Base-by-base conservation (phyloP, 2,329 filamentous ascomycete genomes). In the Colletotrichum spinosum region DNA sequence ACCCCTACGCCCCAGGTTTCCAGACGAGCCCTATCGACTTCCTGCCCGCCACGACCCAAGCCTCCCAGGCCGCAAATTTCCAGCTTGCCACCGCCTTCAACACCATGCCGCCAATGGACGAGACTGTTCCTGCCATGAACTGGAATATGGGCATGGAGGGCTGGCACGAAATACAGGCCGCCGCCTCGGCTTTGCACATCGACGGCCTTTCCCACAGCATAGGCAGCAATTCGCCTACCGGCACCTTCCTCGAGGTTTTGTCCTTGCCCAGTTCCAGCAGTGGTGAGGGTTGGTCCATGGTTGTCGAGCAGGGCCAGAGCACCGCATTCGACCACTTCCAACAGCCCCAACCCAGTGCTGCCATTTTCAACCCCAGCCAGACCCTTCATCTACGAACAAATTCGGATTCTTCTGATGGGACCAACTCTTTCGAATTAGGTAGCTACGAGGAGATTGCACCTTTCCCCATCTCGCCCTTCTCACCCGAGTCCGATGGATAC, bases 301-400 rank as follows among this genome's bases (percentile, higher is more conserved):
- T 97, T 62, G 67, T 67, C 9, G 67, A 69, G 44, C 67, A 68
- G 50, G 61, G 61, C 39, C 51, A 54, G 10, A 54, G 60, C 13
- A 50, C 60, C 37, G 88, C 90, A 66, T 90, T 88, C 67, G 91
- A 90, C 55, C 72, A 79, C 42, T 89, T 92, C 70, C 92, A 95
- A 70, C 81, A 83, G 63, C 75, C 81, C 6, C 67, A 68, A 53
- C 86, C 87, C 55, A 87, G 83, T 68, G 77, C 83, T 45, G 90
- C 92, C 70, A 94, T 97, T 73, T 97, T 97, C 83, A 97, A 97
- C 79, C 95, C 95, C 2, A 89, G 91, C 68, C 92, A 97, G 80
- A 97, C 94, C 1, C 83, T 98, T 55, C 95, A 97, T 80, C 86
- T 97, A 73, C 88, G 94, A 70, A 94, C 91, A 59, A 90, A 91